Base-by-base conservation (phyloP, 2,329 filamentous ascomycete species). In the Ascomycota sp. region DNA sequence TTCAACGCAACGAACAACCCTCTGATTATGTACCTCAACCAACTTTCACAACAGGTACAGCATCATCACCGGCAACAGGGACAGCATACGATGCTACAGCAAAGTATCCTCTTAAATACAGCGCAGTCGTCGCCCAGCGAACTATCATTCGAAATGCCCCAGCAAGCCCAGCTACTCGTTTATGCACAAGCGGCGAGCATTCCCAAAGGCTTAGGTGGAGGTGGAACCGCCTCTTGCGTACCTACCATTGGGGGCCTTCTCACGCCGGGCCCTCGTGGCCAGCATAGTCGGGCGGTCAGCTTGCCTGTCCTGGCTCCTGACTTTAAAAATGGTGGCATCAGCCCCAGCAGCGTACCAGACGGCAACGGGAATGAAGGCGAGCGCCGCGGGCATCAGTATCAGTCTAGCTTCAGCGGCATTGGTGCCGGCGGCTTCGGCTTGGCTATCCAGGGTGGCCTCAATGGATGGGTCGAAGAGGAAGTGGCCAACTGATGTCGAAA, bases 1-100 rank as follows among this genome's bases (percentile, higher is more conserved):
- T 70, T 93, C 51, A 89, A 85, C 50, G 72, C 70, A 30, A 76
- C 63, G 44, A 86, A 72, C 59, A 94, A 94, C 51, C 86, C 86
- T 1, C 54, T 95, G 50, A 93, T 85, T 17, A 73, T 94, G 70
- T 95, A 94, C 49, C 65, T 94, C 34, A 86, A 75, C 52, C 82
- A 91, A 46, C 69, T 86, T 20, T 74, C 73, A 15, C 69, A 75
- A 36, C 71, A 78, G 44, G 66, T 69, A 11, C 75, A 80, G 38
- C 66, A 71, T 29, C 77, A 85, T 39, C 78, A 82, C 36, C 69
- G 76, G 21, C 75, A 81, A 38, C 73, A 81, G 39, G 73, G 83
- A 39, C 69, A 78, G 39, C 74, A 83, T 38, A 65, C 70, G 25
- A 63, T 68, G 32, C 73, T 70, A 22, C 81, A 89, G 45, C 82